These are phyloP conservation scores for Gossypium aridum DNA, from an alignment of 441 rosid species.

Conservation along the genomic window DNA sequence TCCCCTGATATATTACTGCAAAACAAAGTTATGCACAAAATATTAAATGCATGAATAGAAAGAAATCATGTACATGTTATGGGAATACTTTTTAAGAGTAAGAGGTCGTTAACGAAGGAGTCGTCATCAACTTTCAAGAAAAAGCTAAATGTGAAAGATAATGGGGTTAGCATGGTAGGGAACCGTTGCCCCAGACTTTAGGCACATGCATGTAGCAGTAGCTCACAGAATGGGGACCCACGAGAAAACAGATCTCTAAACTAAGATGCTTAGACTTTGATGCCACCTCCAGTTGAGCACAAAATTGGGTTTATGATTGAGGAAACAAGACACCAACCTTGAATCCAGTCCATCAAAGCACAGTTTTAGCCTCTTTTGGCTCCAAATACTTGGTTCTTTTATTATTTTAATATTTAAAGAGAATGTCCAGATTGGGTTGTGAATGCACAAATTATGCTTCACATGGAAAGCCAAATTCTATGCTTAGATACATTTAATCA, in stretches of 20 bases:
- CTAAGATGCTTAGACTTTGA: conserved; percentile 1
- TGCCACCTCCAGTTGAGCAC: conserved; percentile 12
- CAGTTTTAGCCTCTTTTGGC: neutral
- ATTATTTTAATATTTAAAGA: neutral
- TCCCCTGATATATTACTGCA: neutral
- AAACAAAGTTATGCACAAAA: neutral
- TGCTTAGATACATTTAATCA: conserved; percentile 18
- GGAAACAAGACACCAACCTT: conserved; percentile 15
- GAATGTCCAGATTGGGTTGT: conserved; percentile 18
- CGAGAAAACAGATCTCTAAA: conserved; percentile 17
- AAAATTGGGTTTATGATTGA: conserved; percentile 21
- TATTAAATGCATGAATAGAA: conserved; percentile 6
- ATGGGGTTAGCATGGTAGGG: conserved; percentile 28
- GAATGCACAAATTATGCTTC: conserved; percentile 7
- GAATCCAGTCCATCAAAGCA: neutral
- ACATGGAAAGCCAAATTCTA: conserved; percentile 19
- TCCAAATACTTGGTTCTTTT: neutral
- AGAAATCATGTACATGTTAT: neutral
- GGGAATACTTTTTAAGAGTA: neutral
- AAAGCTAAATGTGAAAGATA: conserved; percentile 14
- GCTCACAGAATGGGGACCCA: conserved; percentile 29
- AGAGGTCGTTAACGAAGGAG: conserved; percentile 12
- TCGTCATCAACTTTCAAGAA: conserved; percentile 16
- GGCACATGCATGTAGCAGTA: conserved; percentile 46
- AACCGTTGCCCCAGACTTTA: conserved; percentile 30